Base-by-base conservation (phyloP, 176 grass and related monocot species). In the Dendrocalamus sinicus region DNA sequence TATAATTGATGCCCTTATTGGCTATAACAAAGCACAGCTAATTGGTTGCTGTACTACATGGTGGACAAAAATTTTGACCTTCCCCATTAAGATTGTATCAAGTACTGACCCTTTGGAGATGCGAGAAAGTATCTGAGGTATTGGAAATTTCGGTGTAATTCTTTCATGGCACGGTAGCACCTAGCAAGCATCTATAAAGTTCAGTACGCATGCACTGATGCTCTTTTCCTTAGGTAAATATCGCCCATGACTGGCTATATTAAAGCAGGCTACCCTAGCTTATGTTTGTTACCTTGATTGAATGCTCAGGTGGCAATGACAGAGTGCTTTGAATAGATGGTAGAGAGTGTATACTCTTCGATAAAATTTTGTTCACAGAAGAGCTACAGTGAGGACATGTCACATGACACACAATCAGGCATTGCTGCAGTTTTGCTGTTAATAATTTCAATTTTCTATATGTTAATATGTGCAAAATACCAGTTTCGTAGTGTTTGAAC, bases 101-200 rank as follows among this genome's bases (percentile, higher is more conserved):
- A 69, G 78, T 41, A 54, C 48, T 66, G n/a, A 28, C 72, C 72
- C 71, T 66, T 84, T 44, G 60, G 62, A 84, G 30, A 67, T 12
- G 64, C 41, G 30, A 75, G 13, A 40, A 76, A 70, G 17, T 57
- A 81, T 54, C 35, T 14, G 5, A 65, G 45, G 11, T 52, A 3
- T 70, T 83, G 12, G 9, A 77, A 73, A 43, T 70, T 68, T 76
- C 32, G 30, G 5, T 57, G 39, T 51, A 76, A 39, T 46, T 69
- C 22, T 46, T 47, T 48, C 72, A 48, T 68, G 50, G 43, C 19
- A 67, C 19, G 8, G 4, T 75, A 58, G 35, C 73, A 68, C 67
- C 28, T 81, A 58, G 47, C 80, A 83, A 64, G 57, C 7, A 16
- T n/a, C 46, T 70, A 72, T 71, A 40, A 35, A 48, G 24, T 61